Evolutionary conservation across 2,329 filamentous ascomycete species (phyloP).

Genomic region (Arthroderma sp.): DNA sequence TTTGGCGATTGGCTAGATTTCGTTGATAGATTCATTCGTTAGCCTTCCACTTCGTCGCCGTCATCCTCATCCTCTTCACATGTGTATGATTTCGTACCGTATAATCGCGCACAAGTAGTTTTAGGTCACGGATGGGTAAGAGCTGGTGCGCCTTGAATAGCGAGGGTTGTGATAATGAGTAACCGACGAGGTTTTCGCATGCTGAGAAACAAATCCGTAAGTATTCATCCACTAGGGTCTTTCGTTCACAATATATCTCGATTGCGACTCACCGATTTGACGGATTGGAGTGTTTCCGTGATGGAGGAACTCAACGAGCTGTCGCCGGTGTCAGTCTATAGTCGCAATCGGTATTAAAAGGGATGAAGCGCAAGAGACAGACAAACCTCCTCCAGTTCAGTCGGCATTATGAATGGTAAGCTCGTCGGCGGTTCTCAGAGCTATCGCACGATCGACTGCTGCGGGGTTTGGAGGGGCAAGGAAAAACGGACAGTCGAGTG

Average conservation of each 20-base stretch:
- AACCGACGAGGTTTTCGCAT: constrained; percentile 75
- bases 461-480: too few relatives aligned
- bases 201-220: constrained; percentile 35
- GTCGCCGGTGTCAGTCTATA: constrained; percentile 8
- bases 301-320: constrained; percentile 89
- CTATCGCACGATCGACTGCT: neutral
- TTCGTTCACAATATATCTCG: neutral
- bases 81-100: constrained; percentile 37
- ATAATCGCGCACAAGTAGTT: constrained; percentile 74
- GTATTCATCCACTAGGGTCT: neutral
- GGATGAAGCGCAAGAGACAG: neutral
- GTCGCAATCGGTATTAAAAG: constrained; percentile 1
- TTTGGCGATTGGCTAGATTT: constrained; percentile 65
- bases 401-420: constrained; percentile 44
- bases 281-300: constrained; percentile 86
- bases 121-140: constrained; percentile 71
- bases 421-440: neutral
- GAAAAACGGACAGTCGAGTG: too few relatives aligned
- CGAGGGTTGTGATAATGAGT: constrained; percentile 57
- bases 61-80: too few relatives aligned
- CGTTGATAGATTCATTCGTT: neutral
- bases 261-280: constrained; percentile 49
- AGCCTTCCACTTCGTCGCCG: too few relatives aligned
- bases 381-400: constrained; percentile 61
- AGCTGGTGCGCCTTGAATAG: constrained; percentile 76